phyloP scores from a whole-genome alignment of 139 green algal species.

The Chlorella sp. region DNA sequence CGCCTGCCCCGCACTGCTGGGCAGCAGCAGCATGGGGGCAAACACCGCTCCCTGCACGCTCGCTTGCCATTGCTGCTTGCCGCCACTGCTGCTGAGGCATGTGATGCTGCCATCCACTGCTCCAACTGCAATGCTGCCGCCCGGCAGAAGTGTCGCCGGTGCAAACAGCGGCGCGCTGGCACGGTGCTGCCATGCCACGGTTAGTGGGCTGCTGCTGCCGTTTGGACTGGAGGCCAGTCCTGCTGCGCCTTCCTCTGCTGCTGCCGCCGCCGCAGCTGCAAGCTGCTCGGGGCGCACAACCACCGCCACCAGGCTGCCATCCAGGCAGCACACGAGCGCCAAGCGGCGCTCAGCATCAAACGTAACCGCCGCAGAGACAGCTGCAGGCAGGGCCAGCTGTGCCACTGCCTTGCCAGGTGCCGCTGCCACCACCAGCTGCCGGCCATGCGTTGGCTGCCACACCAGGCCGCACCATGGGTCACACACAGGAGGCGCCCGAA shows the following conservation, averaged over 20 bases:
- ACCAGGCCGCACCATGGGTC: constrained; percentile 49
- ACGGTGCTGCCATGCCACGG: not conserved
- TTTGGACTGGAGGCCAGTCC: not conserved
- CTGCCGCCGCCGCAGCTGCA: not conserved
- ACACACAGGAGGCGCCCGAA: constrained; percentile 19
- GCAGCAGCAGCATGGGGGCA: constrained; percentile 22
- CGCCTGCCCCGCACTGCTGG: not conserved
- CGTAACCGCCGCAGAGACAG: constrained; percentile 43
- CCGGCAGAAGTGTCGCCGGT: not conserved
- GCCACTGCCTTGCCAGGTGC: not conserved
- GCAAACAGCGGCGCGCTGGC: not conserved
- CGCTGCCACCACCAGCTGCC: constrained; percentile 34
- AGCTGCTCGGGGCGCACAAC: not conserved
- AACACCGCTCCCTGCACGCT: not conserved
- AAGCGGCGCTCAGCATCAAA: not conserved
- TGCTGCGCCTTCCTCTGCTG: not conserved
- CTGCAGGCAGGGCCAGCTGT: not conserved
- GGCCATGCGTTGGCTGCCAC: constrained; percentile 43
- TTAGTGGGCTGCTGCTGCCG: not conserved
- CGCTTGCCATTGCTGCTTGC: not conserved
- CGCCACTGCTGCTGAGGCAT: not conserved
- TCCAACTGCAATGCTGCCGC: not conserved
- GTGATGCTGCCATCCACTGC: constrained; percentile 24
- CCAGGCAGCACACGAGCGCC: constrained; percentile 39
- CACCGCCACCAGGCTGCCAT: constrained; percentile 22